phyloP scores from a whole-genome alignment of 225 moss, liverwort and hornwort species.

The Bryoerythrophyllum caledonicum region DNA sequence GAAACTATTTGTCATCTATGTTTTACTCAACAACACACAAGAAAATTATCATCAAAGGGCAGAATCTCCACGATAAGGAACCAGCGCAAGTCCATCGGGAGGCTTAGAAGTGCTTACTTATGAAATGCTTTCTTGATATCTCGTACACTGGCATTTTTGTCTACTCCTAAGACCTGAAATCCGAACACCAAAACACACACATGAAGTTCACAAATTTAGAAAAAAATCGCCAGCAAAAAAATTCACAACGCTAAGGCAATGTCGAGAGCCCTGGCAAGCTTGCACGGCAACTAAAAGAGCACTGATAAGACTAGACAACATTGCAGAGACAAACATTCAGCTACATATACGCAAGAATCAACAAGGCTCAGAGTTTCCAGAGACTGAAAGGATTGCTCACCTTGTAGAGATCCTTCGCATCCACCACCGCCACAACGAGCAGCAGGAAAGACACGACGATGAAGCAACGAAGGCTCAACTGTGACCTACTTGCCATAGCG shows the following conservation, averaged over 20 bases:
- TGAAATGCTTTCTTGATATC: slow-evolving; percentile 96
- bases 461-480: slow-evolving; percentile 21
- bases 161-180: slow-evolving; percentile 79
- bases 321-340: slow-evolving; percentile 8
- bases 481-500: slow-evolving; percentile 37
- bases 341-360: not conserved
- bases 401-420: slow-evolving; percentile 81
- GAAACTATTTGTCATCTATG: not conserved
- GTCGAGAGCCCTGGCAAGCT: slow-evolving; percentile 1
- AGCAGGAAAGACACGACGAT: slow-evolving; percentile 29
- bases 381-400: slow-evolving; percentile 30
- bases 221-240: not conserved
- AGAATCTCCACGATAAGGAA: not conserved
- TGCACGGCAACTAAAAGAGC: not conserved
- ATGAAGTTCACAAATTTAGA: not conserved
- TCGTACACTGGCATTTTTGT: slow-evolving; percentile 74
- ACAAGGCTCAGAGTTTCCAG: not conserved
- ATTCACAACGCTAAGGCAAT: slow-evolving; percentile 9
- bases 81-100: slow-evolving; percentile 14
- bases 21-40: slow-evolving; percentile 7
- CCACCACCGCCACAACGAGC: slow-evolving; percentile 44
- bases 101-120: slow-evolving; percentile 55
- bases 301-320: not conserved
- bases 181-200: not conserved
- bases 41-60: not conserved